Evolutionary conservation across 192 early-diverging fungal genomes (phyloP).

Genomic region (Chytriomyces sp.): DNA sequence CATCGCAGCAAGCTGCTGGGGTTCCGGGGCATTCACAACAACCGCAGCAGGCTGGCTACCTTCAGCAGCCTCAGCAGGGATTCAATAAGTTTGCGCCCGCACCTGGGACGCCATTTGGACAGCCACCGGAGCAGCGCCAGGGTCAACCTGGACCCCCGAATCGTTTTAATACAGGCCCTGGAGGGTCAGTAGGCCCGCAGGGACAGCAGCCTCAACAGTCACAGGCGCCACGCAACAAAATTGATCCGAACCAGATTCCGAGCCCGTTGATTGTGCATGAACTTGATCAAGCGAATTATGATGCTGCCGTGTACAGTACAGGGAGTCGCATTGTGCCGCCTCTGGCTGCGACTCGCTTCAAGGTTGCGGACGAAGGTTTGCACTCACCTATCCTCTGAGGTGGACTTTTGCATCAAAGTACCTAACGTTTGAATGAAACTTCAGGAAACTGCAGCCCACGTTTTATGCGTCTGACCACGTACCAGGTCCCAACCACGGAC

Average conservation of each 20-base stretch:
- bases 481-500: slow-evolving; percentile 81
- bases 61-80: neutral
- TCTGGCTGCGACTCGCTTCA: slow-evolving; percentile 77
- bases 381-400: too few species aligned
- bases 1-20: too few species aligned
- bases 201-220: slow-evolving; percentile 30
- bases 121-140: neutral
- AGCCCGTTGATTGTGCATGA: slow-evolving; percentile 83
- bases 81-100: neutral
- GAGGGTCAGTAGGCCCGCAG: neutral
- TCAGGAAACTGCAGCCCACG: slow-evolving; percentile 71
- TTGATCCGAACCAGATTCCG: slow-evolving; percentile 95
- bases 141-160: neutral
- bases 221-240: slow-evolving; percentile 43
- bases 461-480: slow-evolving; percentile 87
- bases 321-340: slow-evolving; percentile 71
- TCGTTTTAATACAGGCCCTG: neutral
- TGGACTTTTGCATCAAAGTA: too few species aligned
- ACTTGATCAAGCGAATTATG: slow-evolving; percentile 74
- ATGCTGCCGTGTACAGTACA: slow-evolving; percentile 72
- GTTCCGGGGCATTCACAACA: slow-evolving; percentile 5
- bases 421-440: neutral
- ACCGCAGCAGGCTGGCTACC: neutral
- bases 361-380: slow-evolving; percentile 83
- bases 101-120: neutral